Percentiles rank a stretch among this genome's conserved stretches.
These are phyloP conservation scores for Quercus engelmannii DNA, from an alignment of 306 rosid species.

Conservation along the genomic window DNA sequence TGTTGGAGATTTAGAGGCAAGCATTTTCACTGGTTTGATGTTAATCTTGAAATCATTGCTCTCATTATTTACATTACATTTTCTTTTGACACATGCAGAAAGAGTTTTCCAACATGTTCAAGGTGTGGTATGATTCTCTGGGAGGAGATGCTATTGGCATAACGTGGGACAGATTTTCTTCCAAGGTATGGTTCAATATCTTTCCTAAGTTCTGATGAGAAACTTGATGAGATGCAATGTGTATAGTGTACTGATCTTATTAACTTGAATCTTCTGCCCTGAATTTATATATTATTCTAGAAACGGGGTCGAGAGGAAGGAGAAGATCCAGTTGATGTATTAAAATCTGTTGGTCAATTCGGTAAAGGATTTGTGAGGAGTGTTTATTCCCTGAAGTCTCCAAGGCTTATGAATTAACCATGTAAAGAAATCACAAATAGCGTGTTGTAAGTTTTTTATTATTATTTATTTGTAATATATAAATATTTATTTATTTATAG, in stretches of 20 bases:
- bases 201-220: background rate
- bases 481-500: conserved; percentile 10
- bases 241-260: background rate
- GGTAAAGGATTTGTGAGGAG: conserved; percentile 53
- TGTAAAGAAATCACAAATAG: background rate
- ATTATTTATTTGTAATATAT: background rate
- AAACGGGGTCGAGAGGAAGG: conserved; percentile 61
- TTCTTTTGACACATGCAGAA: conserved; percentile 40
- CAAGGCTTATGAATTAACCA: conserved; percentile 21
- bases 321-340: conserved; percentile 34
- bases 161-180: conserved; percentile 58
- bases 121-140: conserved; percentile 86
- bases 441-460: background rate
- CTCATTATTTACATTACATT: background rate
- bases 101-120: conserved; percentile 58
- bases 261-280: conserved; percentile 3
- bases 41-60: conserved; percentile 1
- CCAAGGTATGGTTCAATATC: conserved; percentile 54
- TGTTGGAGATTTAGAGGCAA: conserved; percentile 75
- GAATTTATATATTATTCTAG: conserved; percentile 28
- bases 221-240: background rate
- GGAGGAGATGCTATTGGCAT: conserved; percentile 95
- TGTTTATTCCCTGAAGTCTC: conserved; percentile 40
- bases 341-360: conserved; percentile 39
- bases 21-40: conserved; percentile 19